Evolutionary conservation across 306 rosid species (phyloP), one percentile per base, ranked within the genome.

Genomic region (Casuarina cunninghamiana): DNA sequence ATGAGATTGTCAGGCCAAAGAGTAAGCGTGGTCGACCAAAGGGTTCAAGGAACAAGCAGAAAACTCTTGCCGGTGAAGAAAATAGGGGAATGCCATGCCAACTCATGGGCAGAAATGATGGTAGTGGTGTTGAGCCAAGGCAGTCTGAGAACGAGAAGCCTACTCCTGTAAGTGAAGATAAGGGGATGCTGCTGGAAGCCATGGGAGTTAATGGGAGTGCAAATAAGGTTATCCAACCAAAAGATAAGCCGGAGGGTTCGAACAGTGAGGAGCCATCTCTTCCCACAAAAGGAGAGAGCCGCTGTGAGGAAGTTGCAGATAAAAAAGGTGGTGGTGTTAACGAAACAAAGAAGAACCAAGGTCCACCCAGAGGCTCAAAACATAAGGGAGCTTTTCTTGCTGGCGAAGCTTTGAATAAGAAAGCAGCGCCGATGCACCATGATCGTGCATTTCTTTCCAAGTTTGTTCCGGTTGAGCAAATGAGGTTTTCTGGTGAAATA

Each of bases 351-450:
- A 53, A 74, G 8, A 77, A 46, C 41, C 44, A 6, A 63, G 72
- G 80, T 55, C 77, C 61, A 72, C 45, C 78, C 12, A 72, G 53
- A 69, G 63, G 69, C 19, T 76, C 76, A 26, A 72, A 74, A 57
- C 60, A 49, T 53, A 72, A 71, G 65, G 74, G 75, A 71, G 69
- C 58, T 45, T 79, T 77, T 77, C 1, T 48, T 44, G 42, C 71
- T 72, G 39, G 80, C 6, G 58, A 8, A 61, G 77, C 72, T 63
- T 75, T 83, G 81, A 83, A 72, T 57, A 72, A 57, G 75, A 74
- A 13, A 63, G 35, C 71, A 76, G 81, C 71, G n/a, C 81, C 49
- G 72, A 80, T 66, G 48, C 73, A 71, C 53, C 43, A 78, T 53
- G 66, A 50, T 5, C 69, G 53, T 19, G 39, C 74, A 57, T 70